Evolutionary conservation across 2,329 filamentous ascomycete species (phyloP).

Genomic region (Cercospora beticola): DNA sequence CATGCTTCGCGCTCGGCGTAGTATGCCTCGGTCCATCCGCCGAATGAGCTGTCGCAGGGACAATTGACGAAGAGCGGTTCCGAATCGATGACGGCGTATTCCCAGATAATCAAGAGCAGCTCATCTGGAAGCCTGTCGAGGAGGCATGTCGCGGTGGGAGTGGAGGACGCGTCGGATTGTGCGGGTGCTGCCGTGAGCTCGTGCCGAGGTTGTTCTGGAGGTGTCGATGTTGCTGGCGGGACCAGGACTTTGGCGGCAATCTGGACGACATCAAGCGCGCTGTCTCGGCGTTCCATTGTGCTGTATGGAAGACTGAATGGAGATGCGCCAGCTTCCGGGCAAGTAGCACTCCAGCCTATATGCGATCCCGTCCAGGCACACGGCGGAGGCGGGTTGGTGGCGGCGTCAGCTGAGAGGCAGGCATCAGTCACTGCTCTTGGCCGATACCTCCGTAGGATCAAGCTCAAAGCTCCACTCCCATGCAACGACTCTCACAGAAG

Average conservation of each 20-base stretch:
- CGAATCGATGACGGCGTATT: slow-evolving; percentile 23
- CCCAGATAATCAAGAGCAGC: slow-evolving; percentile 27
- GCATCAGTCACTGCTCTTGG: slow-evolving; percentile 2
- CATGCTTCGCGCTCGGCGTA: slow-evolving; percentile 22
- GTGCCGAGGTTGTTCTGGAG: not conserved
- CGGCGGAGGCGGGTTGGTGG: not conserved
- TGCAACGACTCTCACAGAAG: not conserved
- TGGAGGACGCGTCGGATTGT: not conserved
- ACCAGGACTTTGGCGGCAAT: not conserved
- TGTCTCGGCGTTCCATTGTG: slow-evolving; percentile 7
- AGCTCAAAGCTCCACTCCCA: slow-evolving; percentile 4
- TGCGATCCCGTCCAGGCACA: not conserved
- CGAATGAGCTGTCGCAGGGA: slow-evolving; percentile 27
- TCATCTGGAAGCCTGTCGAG: slow-evolving; percentile 19
- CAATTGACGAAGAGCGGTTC: slow-evolving; percentile 27
- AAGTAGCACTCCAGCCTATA: not conserved
- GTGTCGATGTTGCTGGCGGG: not conserved
- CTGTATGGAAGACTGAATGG: not conserved
- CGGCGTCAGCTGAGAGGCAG: slow-evolving; percentile 9
- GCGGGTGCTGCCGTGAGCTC: not conserved
- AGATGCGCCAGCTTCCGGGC: not conserved
- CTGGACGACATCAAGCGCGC: slow-evolving; percentile 4
- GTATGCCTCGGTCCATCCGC: slow-evolving; percentile 18
- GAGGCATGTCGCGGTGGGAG: not conserved
- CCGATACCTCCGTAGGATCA: not conserved